Percentiles rank a stretch among this genome's conserved stretches.
Evolutionary conservation across 78 protist genomes (phyloP).

Genomic region (Emiliania huxleyi): DNA sequence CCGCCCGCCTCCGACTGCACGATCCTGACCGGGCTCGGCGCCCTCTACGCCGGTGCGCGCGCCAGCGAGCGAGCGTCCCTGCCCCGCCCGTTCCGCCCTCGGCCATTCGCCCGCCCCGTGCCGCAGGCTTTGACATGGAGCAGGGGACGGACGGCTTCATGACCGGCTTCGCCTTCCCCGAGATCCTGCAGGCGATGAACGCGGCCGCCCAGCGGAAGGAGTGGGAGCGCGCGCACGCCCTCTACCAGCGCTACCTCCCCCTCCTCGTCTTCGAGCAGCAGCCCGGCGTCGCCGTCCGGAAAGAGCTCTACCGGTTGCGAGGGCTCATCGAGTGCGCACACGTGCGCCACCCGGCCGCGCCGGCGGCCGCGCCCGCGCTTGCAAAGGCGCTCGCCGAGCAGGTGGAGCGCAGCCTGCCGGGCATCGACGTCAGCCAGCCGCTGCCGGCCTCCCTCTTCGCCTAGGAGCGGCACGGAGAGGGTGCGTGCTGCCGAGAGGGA

Average conservation of each 20-base stretch:
- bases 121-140: neutral
- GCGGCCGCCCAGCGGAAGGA: neutral
- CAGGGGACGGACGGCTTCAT: neutral
- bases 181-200: neutral
- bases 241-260: neutral
- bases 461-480: too few relatives aligned
- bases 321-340: neutral
- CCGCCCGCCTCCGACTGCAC: neutral
- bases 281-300: neutral
- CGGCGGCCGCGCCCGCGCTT: neutral
- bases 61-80: too few relatives aligned
- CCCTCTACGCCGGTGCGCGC: slow-evolving; percentile 4
- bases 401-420: too few relatives aligned
- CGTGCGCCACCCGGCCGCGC: neutral
- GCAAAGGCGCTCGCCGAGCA: neutral
- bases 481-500: too few relatives aligned
- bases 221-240: neutral
- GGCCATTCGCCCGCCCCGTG: too few relatives aligned
- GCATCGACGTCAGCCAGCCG: too few relatives aligned
- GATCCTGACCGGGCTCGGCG: neutral
- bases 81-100: too few relatives aligned
- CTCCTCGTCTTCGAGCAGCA: neutral
- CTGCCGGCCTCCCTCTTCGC: too few relatives aligned
- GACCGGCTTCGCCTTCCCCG: slow-evolving; percentile 1
- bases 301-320: neutral